A percentile compares a stretch with the other conserved stretches of the same genome.
Evolutionary conservation across 2,329 filamentous ascomycete species (phyloP).

Genomic region (Pestalotiopsis sp.): DNA sequence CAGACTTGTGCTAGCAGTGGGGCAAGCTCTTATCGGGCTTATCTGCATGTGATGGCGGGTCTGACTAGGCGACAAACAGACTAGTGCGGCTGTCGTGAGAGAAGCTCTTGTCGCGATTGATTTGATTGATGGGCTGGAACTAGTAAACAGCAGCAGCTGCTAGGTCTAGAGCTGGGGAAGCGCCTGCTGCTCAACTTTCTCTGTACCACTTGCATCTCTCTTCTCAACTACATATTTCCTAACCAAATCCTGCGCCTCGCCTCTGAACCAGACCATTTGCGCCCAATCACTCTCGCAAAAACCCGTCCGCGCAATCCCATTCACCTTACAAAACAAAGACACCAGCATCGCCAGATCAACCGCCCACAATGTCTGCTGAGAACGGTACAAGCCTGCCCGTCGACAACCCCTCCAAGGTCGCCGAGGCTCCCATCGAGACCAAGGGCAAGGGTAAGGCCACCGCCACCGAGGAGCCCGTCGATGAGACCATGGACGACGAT

Average conservation of each 20-base stretch:
- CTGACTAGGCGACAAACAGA: neutral
- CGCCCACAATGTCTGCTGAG: conserved; percentile 46
- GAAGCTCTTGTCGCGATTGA: conserved; percentile 8
- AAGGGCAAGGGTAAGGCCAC: conserved; percentile 90
- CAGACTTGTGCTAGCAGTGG: neutral
- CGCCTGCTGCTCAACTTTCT: conserved; percentile 4
- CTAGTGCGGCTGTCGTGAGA: neutral
- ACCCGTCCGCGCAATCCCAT: neutral
- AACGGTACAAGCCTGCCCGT: conserved; percentile 48
- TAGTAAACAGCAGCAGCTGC: conserved; percentile 9
- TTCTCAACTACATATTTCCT: neutral
- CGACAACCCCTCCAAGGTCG: conserved; percentile 41
- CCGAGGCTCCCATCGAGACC: conserved; percentile 49
- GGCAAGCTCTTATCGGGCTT: conserved; percentile 1
- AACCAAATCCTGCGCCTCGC: neutral
- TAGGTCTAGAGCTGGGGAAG: neutral
- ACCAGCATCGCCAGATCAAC: neutral
- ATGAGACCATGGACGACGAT: conserved; percentile 72
- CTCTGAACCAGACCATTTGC: neutral
- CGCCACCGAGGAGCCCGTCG: conserved; percentile 52
- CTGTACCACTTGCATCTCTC: neutral
- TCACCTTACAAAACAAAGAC: conserved; percentile 9
- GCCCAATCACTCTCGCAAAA: conserved; percentile 3
- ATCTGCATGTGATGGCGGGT: conserved; percentile 8
- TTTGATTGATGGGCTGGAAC: neutral